Conservation (phyloP, 305 asterid species). For the Rubia peregrina region DNA sequence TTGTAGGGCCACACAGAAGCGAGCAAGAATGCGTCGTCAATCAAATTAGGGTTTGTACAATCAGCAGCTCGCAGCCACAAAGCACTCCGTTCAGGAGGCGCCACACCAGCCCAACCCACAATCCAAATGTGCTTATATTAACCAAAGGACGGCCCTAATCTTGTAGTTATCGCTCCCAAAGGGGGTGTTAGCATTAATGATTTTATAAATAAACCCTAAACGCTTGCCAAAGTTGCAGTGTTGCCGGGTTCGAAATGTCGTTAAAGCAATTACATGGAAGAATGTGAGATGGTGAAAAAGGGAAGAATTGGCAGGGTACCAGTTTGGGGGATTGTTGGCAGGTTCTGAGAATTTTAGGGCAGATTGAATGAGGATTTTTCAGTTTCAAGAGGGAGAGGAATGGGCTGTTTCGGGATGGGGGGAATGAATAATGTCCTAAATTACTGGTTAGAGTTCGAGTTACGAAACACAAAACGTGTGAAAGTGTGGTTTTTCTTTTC, state of each 20-base stretch:
- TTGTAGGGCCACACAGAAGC: not conserved
- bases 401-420: not conserved
- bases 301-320: constrained; percentile 1
- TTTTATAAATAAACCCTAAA: not conserved
- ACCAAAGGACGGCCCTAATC: not conserved
- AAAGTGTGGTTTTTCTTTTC: too few relatives aligned
- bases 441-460: not conserved
- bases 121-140: not conserved
- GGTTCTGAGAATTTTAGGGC: not conserved
- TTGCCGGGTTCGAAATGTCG: not conserved
- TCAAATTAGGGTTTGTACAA: constrained; percentile 14
- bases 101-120: not conserved
- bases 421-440: not conserved
- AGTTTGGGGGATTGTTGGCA: not conserved
- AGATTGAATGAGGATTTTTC: not conserved
- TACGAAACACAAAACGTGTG: constrained; percentile 2
- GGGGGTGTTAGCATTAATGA: constrained; percentile 1
- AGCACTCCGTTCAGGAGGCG: not conserved
- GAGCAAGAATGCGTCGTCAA: constrained; percentile 3
- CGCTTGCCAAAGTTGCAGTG: constrained; percentile 7
- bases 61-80: not conserved
- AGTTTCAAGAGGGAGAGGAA: not conserved
- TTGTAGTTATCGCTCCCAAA: not conserved
- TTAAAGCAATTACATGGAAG: not conserved
- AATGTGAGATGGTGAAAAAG: not conserved